Base-by-base conservation (phyloP, 352 stramenopile genomes). In the Globisporangium splendens region DNA sequence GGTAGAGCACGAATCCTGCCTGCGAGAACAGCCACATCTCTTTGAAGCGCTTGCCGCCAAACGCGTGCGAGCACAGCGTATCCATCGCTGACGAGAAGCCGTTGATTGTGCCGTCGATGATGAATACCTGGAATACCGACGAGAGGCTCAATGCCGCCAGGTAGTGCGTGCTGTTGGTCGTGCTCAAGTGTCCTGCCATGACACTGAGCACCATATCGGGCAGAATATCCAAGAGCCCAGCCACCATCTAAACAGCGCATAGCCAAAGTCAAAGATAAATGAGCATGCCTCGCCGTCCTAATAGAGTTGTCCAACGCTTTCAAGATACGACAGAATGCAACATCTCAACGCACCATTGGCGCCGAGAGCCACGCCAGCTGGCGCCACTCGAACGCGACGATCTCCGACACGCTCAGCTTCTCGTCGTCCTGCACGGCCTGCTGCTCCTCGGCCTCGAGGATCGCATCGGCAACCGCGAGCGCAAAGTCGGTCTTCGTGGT, bases 11-110 rank as follows among this genome's bases (percentile, higher is more conserved):
- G 3, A 79, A 20, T 1, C 63, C 73, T 0, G 76, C 69, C 50
- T 86, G 76, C 0, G 55, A 63, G 31, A 72, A 78, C 7, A 84
- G 22, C 43, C 76, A 79, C n/a, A 84, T 35, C 56, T 86, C 70
- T 2, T 50, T 41, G 8, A 56, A 53, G 22, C 70, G 65, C 12
- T 71, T 66, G 2, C 54, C 71, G 6, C 74, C 73, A 24, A 64
- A 72, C 4, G 67, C 63, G 42, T 86, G 73, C 12, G 70, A 70
- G 33, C 66, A 77, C 17, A 79, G 46, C 17, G 71, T 83, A 49
- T 78, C 67, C 31, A 82, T 50, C 0, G 65, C 68, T 8, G 59
- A 62, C 2, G 58, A 61, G 10, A 71, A 56, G 7, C 72, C 73
- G 46, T 66, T 61, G 4, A 67, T 24, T 11, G 78, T 41, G 10